These are phyloP conservation scores for Sporothrix brunneoviolacea DNA, from an alignment of 2,329 filamentous ascomycete genomes.

Conservation along the genomic window DNA sequence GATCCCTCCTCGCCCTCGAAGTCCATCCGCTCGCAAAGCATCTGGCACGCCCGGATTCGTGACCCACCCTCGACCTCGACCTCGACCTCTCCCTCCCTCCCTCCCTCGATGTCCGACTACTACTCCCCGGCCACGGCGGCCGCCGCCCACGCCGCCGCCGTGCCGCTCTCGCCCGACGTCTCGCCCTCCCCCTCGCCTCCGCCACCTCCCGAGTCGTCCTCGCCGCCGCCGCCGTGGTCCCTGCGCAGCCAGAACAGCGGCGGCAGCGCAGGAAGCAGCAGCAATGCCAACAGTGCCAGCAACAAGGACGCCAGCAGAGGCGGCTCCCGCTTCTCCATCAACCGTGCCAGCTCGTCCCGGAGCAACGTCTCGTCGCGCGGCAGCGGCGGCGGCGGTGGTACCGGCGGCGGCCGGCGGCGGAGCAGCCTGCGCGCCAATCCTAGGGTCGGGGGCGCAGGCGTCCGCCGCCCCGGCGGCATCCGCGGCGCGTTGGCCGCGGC, in stretches of 20 bases:
- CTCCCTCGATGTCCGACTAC: conserved; percentile 1
- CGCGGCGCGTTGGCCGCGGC: neutral
- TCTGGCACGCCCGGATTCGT: neutral
- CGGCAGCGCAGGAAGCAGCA: no score
- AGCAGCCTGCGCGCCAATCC: neutral
- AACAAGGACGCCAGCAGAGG: neutral
- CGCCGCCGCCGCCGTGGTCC: conserved; percentile 7
- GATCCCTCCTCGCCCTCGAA: no score
- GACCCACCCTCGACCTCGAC: neutral
- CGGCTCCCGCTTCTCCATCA: conserved; percentile 10
- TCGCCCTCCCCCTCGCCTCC: neutral
- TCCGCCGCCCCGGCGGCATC: neutral
- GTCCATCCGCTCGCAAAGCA: neutral
- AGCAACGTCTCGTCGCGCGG: neutral
- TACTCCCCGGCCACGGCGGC: conserved; percentile 4
- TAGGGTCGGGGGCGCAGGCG: neutral
- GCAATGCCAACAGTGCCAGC: neutral
- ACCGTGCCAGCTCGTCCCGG: conserved; percentile 3
- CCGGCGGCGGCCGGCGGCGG: neutral
- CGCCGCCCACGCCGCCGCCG: neutral
- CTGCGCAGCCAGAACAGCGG: no score
- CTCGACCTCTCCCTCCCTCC: neutral
- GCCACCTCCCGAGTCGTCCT: neutral
- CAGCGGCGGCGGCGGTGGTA: neutral
- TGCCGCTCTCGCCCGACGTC: neutral